Evolutionary conservation across 1,284 basidiomycete species (phyloP).

Genomic region (Erythrobasidium hasegawianum): DNA sequence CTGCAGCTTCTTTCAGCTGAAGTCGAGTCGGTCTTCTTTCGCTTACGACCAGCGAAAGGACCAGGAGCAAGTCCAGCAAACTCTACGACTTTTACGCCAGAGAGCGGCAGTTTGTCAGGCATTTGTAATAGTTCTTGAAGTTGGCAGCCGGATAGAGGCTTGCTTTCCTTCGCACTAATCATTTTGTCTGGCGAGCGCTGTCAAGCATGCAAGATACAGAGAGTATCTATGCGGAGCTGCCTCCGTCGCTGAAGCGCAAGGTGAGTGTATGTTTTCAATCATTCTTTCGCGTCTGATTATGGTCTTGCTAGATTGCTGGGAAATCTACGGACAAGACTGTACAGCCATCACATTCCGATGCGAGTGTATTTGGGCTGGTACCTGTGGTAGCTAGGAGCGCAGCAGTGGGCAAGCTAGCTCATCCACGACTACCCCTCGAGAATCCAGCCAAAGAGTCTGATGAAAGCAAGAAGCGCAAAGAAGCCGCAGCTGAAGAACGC

Average conservation of each 20-base stretch:
- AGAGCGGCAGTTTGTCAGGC: conserved; percentile 14
- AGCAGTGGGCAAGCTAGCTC: conserved; percentile 10
- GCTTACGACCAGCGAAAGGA: conserved; percentile 60
- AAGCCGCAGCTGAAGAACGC: not conserved
- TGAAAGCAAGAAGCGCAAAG: not conserved
- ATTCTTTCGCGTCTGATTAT: not conserved
- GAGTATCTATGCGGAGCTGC: conserved; percentile 19
- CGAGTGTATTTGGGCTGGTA: conserved; percentile 21
- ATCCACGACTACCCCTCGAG: conserved; percentile 10
- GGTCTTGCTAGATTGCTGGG: not conserved
- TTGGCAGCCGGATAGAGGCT: not conserved
- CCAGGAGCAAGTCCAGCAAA: conserved; percentile 81
- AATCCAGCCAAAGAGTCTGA: conserved; percentile 32
- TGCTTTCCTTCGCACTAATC: not conserved
- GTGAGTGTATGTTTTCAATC: not conserved
- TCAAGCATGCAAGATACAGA: not conserved
- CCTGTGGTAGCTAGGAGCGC: conserved; percentile 11
- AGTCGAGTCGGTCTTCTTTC: not conserved
- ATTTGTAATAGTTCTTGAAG: not conserved
- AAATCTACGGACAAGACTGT: not conserved
- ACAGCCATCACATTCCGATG: not conserved
- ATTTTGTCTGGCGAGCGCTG: not conserved
- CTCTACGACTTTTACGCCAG: conserved; percentile 51
- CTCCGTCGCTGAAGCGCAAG: conserved; percentile 25
- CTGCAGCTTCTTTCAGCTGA: conserved; percentile 37